Evolutionary conservation across 495 filamentous ascomycete genomes (phyloP), one percentile per base, ranked within the genome.

Genomic region (Apodospora peruviana): DNA sequence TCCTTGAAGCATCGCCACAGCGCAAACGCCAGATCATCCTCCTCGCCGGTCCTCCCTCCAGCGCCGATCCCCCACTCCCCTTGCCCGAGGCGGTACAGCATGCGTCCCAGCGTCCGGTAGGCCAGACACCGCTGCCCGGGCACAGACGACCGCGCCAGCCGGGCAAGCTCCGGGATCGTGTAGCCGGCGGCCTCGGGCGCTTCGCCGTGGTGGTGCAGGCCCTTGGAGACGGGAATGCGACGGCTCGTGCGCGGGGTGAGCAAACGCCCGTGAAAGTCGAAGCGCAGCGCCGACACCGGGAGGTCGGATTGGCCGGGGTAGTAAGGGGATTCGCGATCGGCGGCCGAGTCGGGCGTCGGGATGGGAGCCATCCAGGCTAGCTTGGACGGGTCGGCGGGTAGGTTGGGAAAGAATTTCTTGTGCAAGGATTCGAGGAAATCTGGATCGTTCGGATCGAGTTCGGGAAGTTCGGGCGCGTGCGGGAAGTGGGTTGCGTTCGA

Each of bases 161-260:
- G 79, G 7, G 91, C 86, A 2, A 98, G 75, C 66, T 98, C 93
- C 0, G 85, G 84, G 22, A 98, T 77, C 1, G 94, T 96, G 64
- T 98, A 98, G 0, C 93, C 93, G 0, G 93, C 93, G 0, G 91
- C 88, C 58, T 93, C 88, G 11, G 93, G 93, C 5, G 94, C 90
- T 38, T 94, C 82, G 51, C 83, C 90, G 65, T 98, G 93, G 65
- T 98, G 93, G 66, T 98, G 93, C 34, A 98, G 75, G 1, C 93
- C 93, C 21, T 85, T 76, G 12, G 76, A 83, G 1, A 78, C 76
- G 0, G 91, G 84, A 19, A 97, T 78, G 5, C 77, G 74, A 40
- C 86, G 76, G 10, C 88, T 80, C 4, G 78, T 78, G 21, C 80
- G 73, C 1, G 93, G 93, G 0, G 91, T 77, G 20, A 98, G 72